phyloP scores from a whole-genome alignment of 306 rosid species.

The Dicorynia guianensis region DNA sequence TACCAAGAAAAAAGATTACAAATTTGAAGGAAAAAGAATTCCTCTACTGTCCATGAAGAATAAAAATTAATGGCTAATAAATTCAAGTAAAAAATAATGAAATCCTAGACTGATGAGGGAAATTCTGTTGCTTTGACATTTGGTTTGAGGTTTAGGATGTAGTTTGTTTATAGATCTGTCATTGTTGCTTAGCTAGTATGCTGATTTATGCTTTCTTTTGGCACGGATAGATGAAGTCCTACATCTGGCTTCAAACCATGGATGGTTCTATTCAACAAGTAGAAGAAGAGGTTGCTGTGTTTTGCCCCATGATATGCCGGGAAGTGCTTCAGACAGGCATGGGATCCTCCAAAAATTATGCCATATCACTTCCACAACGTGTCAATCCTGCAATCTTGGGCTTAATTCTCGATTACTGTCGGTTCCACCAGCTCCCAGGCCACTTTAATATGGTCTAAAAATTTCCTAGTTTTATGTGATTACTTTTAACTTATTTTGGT shows the following conservation, averaged over 20 bases:
- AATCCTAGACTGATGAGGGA: no score
- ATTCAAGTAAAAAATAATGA: no score
- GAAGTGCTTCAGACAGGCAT: slow-evolving; percentile 80
- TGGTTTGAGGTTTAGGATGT: neutral
- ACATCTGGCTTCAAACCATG: slow-evolving; percentile 86
- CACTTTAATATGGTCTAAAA: slow-evolving; percentile 78
- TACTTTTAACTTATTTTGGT: slow-evolving; percentile 12
- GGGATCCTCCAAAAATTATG: slow-evolving; percentile 89
- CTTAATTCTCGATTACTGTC: slow-evolving; percentile 83
- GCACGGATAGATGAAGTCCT: slow-evolving; percentile 77
- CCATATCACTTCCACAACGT: slow-evolving; percentile 85
- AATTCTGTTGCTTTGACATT: neutral
- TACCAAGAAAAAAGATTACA: no score
- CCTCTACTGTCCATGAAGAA: no score
- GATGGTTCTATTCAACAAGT: slow-evolving; percentile 95
- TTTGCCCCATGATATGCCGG: slow-evolving; percentile 89
- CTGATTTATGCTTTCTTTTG: slow-evolving; percentile 34
- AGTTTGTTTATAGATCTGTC: slow-evolving; percentile 3
- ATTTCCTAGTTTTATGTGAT: slow-evolving; percentile 6
- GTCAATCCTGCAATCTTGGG: slow-evolving; percentile 84
- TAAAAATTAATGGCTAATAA: no score
- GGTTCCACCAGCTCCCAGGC: slow-evolving; percentile 85
- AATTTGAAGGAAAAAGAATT: no score
- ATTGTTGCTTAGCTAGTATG: slow-evolving; percentile 20
- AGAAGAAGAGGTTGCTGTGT: slow-evolving; percentile 91